Percentiles rank a stretch among this genome's conserved stretches.
Conservation (phyloP, 2,329 filamentous ascomycete species). For the Monilinia fructicola region DNA sequence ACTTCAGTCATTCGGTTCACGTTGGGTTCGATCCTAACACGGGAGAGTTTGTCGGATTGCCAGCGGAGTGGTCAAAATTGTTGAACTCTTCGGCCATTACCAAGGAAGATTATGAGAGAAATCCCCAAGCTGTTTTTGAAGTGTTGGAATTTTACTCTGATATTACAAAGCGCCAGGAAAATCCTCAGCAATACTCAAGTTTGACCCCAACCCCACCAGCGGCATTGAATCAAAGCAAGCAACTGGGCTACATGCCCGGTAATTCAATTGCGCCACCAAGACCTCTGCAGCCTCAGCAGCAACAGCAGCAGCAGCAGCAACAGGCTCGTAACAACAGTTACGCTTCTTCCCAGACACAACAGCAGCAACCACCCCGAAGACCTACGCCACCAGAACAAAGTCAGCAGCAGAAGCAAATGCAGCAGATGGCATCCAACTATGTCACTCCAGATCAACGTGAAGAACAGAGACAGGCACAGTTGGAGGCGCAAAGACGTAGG, state of each 20-base stretch:
- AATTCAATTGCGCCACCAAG: conserved; percentile 66
- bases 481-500: conserved; percentile 56
- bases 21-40: conserved; percentile 96
- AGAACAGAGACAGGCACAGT: conserved; percentile 61
- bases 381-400: conserved; percentile 49
- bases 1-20: conserved; percentile 95
- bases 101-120: conserved; percentile 97
- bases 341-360: conserved; percentile 35
- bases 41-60: conserved; percentile 90
- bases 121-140: conserved; percentile 82
- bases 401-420: conserved; percentile 59
- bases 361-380: conserved; percentile 40
- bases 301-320: conserved; percentile 35
- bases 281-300: conserved; percentile 54
- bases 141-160: conserved; percentile 84
- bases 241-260: conserved; percentile 55
- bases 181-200: conserved; percentile 66
- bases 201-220: conserved; percentile 65
- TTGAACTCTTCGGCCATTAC: conserved; percentile 96
- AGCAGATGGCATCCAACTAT: conserved; percentile 56
- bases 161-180: conserved; percentile 72
- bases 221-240: conserved; percentile 58
- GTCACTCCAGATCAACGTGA: conserved; percentile 49
- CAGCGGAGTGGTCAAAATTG: conserved; percentile 95
- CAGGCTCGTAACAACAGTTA: conserved; percentile 45